A percentile compares a stretch with the other conserved stretches of the same genome.
These are phyloP conservation scores for Saraca asoca DNA, from an alignment of 331 rosid species.

Conservation along the genomic window DNA sequence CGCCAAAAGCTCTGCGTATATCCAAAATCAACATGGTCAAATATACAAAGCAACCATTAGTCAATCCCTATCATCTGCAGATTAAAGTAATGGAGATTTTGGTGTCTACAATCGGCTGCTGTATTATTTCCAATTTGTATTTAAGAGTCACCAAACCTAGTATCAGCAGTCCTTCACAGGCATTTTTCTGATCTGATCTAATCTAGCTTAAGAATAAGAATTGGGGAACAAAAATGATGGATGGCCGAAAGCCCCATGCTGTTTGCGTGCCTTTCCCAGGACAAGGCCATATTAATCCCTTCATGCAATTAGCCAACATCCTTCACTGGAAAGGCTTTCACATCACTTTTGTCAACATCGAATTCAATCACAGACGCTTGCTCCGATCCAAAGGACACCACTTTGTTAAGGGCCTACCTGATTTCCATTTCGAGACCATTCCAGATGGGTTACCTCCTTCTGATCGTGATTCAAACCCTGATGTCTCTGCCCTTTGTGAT, in stretches of 20 bases:
- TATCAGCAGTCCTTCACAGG: no score
- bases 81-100: no score
- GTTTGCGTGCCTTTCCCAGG: constrained; percentile 46
- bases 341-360: constrained; percentile 48
- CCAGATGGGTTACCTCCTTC: constrained; percentile 49
- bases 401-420: constrained; percentile 25
- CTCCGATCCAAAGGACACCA: constrained; percentile 35
- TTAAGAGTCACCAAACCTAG: no score
- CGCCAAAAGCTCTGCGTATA: no score
- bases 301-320: constrained; percentile 48
- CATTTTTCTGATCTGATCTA: no score
- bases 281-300: constrained; percentile 50
- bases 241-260: constrained; percentile 26
- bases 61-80: no score
- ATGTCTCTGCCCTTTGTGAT: constrained; percentile 36
- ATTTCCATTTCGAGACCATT: constrained; percentile 47
- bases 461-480: constrained; percentile 44
- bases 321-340: constrained; percentile 44
- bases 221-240: no score
- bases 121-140: no score
- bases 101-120: no score
- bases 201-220: no score
- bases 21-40: no score
- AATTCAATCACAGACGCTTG: constrained; percentile 36
- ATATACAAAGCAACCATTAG: no score